Evolutionary conservation across 129 eudicot species (phyloP).

Genomic region (Ambrosia artemisiifolia): DNA sequence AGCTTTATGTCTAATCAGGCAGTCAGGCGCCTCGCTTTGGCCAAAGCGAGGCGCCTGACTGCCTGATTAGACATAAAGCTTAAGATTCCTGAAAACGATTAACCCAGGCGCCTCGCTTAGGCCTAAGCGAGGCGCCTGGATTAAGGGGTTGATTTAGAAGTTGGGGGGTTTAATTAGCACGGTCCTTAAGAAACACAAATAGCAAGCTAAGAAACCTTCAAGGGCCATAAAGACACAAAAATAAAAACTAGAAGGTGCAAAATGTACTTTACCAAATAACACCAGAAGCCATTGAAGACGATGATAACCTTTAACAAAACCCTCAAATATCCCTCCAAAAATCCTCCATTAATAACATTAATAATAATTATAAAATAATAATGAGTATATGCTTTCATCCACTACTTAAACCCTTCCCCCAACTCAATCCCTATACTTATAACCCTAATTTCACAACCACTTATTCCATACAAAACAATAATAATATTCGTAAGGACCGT

Average conservation of each 20-base stretch:
- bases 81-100: too few relatives aligned
- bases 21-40: too few relatives aligned
- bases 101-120: too few relatives aligned
- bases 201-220: neutral
- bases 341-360: slow-evolving; percentile 2
- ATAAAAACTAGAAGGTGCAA: neutral
- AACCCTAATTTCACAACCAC: neutral
- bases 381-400: slow-evolving; percentile 56
- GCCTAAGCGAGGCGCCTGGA: too few relatives aligned
- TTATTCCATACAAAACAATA: neutral
- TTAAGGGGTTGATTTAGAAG: too few relatives aligned
- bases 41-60: too few relatives aligned
- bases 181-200: neutral
- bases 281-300: slow-evolving; percentile 22
- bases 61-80: too few relatives aligned
- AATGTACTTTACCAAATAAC: slow-evolving; percentile 1
- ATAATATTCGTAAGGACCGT: neutral
- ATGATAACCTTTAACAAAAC: slow-evolving; percentile 20
- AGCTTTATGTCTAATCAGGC: too few relatives aligned
- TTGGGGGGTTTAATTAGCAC: too few relatives aligned
- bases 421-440: slow-evolving; percentile 11
- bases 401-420: slow-evolving; percentile 30
- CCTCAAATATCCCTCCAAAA: slow-evolving; percentile 6
- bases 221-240: neutral
- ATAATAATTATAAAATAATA: neutral